A percentile compares a stretch with the other conserved stretches of the same genome.
Conservation (phyloP, 1,284 basidiomycete genomes). For the Golubevia sp. region DNA sequence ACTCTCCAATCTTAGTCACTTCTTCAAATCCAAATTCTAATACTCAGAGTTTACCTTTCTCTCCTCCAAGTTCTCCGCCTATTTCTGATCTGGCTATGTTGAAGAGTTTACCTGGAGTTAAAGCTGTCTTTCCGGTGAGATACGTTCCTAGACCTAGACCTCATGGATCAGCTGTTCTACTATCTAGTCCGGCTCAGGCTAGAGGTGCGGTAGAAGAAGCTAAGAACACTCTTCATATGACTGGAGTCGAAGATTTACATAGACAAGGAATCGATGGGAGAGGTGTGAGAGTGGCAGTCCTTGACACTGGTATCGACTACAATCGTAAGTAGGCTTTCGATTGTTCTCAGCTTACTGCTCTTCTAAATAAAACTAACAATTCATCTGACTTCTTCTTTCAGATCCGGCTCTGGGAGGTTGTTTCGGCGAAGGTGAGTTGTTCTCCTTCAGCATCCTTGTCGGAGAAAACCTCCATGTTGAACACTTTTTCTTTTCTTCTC, state of each 20-base stretch:
- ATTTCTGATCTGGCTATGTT: background rate
- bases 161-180: background rate
- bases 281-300: no score
- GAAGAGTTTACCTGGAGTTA: background rate
- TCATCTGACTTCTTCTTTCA: no score
- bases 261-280: background rate
- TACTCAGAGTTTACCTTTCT: background rate
- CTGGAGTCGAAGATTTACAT: background rate
- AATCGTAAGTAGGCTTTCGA: no score
- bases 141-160: background rate
- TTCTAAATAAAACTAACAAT: no score
- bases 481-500: no score
- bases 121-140: background rate
- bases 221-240: background rate
- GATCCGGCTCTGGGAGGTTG: no score
- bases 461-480: no score
- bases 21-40: background rate
- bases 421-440: background rate
- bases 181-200: background rate
- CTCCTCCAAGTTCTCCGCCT: background rate
- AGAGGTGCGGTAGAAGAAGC: background rate
- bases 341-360: no score
- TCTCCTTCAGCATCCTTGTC: no score
- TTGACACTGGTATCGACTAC: no score
- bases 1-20: background rate